Conservation (phyloP, 257 asterid species). For the Eustoma russellianum region DNA sequence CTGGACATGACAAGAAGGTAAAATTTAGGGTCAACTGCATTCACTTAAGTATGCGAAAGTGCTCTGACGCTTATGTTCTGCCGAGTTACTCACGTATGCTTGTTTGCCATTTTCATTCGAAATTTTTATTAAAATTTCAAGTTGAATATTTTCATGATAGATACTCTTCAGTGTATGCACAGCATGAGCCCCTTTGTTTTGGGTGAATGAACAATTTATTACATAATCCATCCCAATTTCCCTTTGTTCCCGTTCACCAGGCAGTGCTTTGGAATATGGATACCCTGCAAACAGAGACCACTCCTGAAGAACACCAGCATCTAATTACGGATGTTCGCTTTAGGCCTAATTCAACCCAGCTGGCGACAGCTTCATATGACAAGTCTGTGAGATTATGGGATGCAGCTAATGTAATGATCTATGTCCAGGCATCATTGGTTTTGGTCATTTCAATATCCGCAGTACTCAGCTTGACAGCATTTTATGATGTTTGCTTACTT, state of each 20-base stretch:
- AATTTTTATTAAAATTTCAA: too few relatives aligned
- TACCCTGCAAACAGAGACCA: conserved; percentile 63
- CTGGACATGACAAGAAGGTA: conserved; percentile 97
- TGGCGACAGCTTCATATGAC: conserved; percentile 84
- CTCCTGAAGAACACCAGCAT: conserved; percentile 70
- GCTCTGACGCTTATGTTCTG: neutral
- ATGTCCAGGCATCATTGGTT: conserved; percentile 1
- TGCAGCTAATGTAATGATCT: conserved; percentile 72
- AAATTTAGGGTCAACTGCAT: neutral
- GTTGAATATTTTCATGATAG: too few relatives aligned
- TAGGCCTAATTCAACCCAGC: conserved; percentile 89
- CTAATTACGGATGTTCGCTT: conserved; percentile 86
- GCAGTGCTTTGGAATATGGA: conserved; percentile 98
- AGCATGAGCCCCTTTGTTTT: too few relatives aligned
- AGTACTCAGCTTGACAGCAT: too few relatives aligned
- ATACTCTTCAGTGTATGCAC: neutral
- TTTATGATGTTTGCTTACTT: neutral
- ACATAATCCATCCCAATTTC: too few relatives aligned
- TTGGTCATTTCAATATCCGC: conserved; percentile 1
- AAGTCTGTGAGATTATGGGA: conserved; percentile 94
- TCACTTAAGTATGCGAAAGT: conserved; percentile 1
- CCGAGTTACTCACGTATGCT: too few relatives aligned
- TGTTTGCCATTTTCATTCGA: too few relatives aligned
- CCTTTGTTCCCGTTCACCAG: conserved; percentile 27
- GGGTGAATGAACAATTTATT: neutral